A percentile compares a stretch with the other conserved stretches of the same genome.
Conservation (phyloP, 192 early-diverging fungal genomes). For the Lobulomyces angularis region DNA sequence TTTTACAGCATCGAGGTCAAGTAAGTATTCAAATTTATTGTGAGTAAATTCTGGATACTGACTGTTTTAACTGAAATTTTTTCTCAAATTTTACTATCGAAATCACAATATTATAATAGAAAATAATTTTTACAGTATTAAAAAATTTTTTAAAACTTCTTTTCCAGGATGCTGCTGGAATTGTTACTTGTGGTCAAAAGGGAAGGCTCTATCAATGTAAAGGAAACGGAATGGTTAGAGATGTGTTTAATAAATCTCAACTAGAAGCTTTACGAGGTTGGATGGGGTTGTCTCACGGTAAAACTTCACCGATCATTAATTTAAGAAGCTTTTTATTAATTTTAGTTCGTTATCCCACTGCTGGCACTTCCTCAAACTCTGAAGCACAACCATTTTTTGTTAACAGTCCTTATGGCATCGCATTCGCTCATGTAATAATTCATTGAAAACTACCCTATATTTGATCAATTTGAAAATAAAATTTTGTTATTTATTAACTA, state of each 20-base stretch:
- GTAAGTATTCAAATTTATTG: too few species aligned
- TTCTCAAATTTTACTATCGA: background rate
- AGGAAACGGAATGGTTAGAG: constrained; percentile 97
- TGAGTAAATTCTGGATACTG: background rate
- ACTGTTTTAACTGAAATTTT: constrained; percentile 3
- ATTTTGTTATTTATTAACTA: constrained; percentile 1
- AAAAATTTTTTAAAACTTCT: background rate
- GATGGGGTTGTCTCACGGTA: constrained; percentile 97
- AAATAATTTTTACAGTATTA: background rate
- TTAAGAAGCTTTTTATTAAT: constrained; percentile 1
- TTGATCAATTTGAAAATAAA: constrained; percentile 3
- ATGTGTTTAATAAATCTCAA: constrained; percentile 80
- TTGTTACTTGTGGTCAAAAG: constrained; percentile 92
- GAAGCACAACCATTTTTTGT: constrained; percentile 99
- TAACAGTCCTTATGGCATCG: constrained; percentile 97
- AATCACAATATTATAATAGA: background rate
- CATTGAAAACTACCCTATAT: background rate
- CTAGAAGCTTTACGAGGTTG: constrained; percentile 65
- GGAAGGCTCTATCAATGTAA: constrained; percentile 98
- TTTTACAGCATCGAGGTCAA: constrained; percentile 97
- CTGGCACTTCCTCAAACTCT: constrained; percentile 86
- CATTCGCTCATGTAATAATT: constrained; percentile 74
- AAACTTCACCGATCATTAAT: constrained; percentile 8
- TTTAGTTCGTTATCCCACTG: constrained; percentile 95
- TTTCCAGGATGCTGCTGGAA: constrained; percentile 99